Percentiles rank a stretch among this genome's conserved stretches.
Conservation (phyloP, 2,329 filamentous ascomycete genomes). For the Thelonectria olida region DNA sequence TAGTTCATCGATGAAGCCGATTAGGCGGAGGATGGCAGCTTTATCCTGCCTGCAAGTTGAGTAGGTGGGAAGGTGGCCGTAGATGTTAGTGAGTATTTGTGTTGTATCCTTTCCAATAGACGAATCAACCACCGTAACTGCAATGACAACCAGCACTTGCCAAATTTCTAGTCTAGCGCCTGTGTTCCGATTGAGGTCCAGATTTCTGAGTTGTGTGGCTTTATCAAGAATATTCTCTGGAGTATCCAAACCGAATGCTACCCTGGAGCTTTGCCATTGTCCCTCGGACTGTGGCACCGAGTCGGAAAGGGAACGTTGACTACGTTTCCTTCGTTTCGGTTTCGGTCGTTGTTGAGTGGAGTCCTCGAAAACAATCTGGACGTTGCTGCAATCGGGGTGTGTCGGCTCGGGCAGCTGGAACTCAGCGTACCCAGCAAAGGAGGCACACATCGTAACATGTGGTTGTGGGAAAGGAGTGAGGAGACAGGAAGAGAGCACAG, state of each 20-base stretch:
- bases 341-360: not conserved
- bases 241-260: not conserved
- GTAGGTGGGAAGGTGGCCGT: not conserved
- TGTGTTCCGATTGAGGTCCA: not conserved
- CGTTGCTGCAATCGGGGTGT: too few species aligned
- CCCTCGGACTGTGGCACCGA: not conserved
- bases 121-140: not conserved
- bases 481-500: too few species aligned
- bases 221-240: not conserved
- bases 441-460: too few species aligned
- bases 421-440: too few species aligned
- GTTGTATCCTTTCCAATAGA: not conserved
- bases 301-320: not conserved
- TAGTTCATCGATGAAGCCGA: not conserved
- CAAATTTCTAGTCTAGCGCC: not conserved
- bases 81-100: not conserved
- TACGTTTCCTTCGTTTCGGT: not conserved
- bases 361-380: not conserved
- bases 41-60: not conserved
- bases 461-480: too few species aligned
- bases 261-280: not conserved
- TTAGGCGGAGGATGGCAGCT: too few species aligned
- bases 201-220: not conserved
- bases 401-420: too few species aligned
- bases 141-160: not conserved